Base-by-base conservation (phyloP, 495 filamentous ascomycete species). In the Neurospora sp. region DNA sequence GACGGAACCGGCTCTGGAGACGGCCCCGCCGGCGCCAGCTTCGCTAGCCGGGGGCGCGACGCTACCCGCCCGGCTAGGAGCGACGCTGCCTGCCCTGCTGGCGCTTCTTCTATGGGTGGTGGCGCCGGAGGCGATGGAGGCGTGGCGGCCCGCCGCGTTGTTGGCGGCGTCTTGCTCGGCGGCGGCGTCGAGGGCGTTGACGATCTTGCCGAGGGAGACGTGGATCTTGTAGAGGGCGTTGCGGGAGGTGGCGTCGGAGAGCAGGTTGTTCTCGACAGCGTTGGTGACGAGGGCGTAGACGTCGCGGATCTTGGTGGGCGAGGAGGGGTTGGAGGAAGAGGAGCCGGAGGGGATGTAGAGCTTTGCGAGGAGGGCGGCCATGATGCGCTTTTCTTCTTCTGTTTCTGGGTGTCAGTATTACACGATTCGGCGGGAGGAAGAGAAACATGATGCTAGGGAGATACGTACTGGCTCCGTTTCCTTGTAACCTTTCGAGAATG, bases 311-410 rank as follows among this genome's bases (percentile, higher is more conserved):
- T 86, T 85, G 31, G 83, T 81, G 46, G 84, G 82, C 2, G 82
- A 83, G 54, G 54, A 62, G 12, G 54, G 54, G 12, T 16, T 31
- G 23, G 54, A 62, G 54, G 27, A 62, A 31, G 27, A 27, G 0
- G 88, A 88, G 31, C 86, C 79, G 8, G 89, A 87, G 1, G 93
- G 89, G 73, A 98, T 87, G 80, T 93, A 91, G 16, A 97, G 85
- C 83, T 98, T 99, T 72, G 88, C 90, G 31, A 98, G 86, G 54
- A 98, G 87, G 4, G 89, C 83, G 72, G 93, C 87, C 37, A 97
- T 83, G 5, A 91, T 84, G 83, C 97, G 98, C 81, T 90, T 92
- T 82, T 98, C 95, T 77, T 97, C 94, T 80, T 89, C 91, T 86
- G 83, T 83, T 35, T 23, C 16, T 78, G 77, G 14, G 75, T 79